Conservation (phyloP, 2,329 filamentous ascomycete species). For the Colletotrichum chrysophilum region DNA sequence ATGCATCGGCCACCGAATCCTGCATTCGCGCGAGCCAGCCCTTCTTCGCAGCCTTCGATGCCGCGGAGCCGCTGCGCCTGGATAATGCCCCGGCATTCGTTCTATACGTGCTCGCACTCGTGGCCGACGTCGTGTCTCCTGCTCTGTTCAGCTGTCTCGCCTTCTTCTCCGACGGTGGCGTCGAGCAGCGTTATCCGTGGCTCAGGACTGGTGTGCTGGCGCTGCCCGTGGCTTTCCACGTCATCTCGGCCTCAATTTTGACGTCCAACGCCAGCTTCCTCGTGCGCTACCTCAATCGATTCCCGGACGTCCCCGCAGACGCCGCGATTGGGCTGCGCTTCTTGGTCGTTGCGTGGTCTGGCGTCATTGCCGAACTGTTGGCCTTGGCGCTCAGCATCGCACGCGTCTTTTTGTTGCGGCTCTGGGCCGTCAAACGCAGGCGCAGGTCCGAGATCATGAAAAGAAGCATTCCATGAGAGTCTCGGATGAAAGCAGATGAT, state of each 20-base stretch:
- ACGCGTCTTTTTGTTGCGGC: background rate
- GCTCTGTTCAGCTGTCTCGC: background rate
- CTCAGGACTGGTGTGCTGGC: background rate
- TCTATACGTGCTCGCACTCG: background rate
- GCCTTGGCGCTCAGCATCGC: background rate
- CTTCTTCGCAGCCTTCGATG: background rate
- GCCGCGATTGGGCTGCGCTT: background rate
- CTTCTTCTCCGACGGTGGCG: background rate
- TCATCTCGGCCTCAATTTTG: background rate
- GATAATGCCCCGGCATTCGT: background rate
- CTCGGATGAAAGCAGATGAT: background rate
- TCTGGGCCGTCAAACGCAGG: background rate
- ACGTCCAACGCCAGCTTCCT: background rate
- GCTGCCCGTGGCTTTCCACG: background rate
- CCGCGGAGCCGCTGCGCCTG: background rate
- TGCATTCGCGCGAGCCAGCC: background rate
- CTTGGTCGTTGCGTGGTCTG: background rate
- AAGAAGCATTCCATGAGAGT: background rate
- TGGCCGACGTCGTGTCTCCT: background rate
- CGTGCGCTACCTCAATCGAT: background rate
- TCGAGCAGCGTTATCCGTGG: background rate
- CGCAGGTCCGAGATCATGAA: background rate
- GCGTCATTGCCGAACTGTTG: background rate
- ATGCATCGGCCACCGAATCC: background rate
- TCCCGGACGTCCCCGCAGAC: background rate